Conservation (phyloP, 2,329 filamentous ascomycete species). For the Alternaria brassicicola region DNA sequence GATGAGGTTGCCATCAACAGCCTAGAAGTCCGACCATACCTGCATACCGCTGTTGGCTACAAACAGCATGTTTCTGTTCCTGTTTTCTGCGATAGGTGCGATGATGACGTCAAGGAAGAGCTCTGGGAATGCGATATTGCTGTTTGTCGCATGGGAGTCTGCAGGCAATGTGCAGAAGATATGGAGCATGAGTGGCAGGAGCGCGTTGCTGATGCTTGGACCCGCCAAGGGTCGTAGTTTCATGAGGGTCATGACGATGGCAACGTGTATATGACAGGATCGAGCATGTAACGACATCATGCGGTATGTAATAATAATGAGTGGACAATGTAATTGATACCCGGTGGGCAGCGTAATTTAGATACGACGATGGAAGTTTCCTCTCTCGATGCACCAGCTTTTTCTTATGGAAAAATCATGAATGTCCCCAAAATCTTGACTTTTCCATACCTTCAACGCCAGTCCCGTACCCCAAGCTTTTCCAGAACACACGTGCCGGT, state of each 20-base stretch:
- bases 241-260: background rate
- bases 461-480: background rate
- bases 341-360: background rate
- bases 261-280: background rate
- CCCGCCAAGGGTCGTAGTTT: background rate
- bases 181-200: slow-evolving; percentile 27
- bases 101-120: slow-evolving; percentile 19
- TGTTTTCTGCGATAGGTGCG: slow-evolving; percentile 28
- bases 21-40: slow-evolving; percentile 24
- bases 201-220: slow-evolving; percentile 9
- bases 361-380: background rate
- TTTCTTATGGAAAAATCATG: background rate
- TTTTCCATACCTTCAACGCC: background rate
- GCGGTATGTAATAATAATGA: background rate
- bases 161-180: slow-evolving; percentile 22
- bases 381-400: background rate
- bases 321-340: background rate
- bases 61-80: slow-evolving; percentile 27
- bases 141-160: slow-evolving; percentile 26
- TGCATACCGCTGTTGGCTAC: slow-evolving; percentile 13
- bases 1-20: slow-evolving; percentile 23
- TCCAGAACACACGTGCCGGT: background rate
- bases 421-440: background rate
- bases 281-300: background rate
- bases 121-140: slow-evolving; percentile 30